These are phyloP conservation scores for Ceratorhiza oryzae-sativae DNA, from an alignment of 1,284 basidiomycete species.

Conservation along the genomic window DNA sequence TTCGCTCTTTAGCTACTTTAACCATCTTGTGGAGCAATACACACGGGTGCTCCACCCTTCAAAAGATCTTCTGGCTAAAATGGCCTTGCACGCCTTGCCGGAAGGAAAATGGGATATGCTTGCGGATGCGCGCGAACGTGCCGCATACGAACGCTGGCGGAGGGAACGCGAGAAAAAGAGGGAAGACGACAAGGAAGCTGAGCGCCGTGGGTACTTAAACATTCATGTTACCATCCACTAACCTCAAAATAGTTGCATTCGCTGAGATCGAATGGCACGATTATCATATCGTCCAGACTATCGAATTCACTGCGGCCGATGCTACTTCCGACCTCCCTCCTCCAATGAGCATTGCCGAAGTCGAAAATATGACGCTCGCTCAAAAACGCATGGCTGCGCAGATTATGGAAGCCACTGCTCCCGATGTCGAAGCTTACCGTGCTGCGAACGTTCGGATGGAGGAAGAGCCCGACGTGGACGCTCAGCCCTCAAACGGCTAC, in stretches of 20 bases:
- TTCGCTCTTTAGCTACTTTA: slow-evolving; percentile 96
- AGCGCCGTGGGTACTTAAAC: slow-evolving; percentile 72
- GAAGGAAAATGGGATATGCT: slow-evolving; percentile 78
- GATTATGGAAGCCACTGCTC: slow-evolving; percentile 93
- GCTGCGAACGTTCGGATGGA: slow-evolving; percentile 66
- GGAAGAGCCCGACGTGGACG: slow-evolving; percentile 74
- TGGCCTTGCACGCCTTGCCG: slow-evolving; percentile 64
- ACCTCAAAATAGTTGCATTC: slow-evolving; percentile 72
- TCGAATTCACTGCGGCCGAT: slow-evolving; percentile 96
- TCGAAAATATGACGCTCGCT: slow-evolving; percentile 95
- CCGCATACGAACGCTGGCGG: slow-evolving; percentile 87
- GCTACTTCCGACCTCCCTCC: slow-evolving; percentile 90
- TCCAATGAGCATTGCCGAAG: slow-evolving; percentile 92
- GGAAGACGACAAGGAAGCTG: slow-evolving; percentile 89
- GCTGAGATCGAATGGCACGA: slow-evolving; percentile 99
- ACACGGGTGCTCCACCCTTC: slow-evolving; percentile 87
- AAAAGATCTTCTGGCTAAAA: slow-evolving; percentile 72
- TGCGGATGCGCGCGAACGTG: slow-evolving; percentile 77
- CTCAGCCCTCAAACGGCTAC: slow-evolving; percentile 49
- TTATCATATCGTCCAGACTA: slow-evolving; percentile 98
- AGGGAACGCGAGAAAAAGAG: slow-evolving; percentile 85
- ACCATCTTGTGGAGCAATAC: slow-evolving; percentile 96
- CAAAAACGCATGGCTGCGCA: slow-evolving; percentile 98
- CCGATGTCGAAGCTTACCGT: slow-evolving; percentile 81
- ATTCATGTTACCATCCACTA: neutral